Evolutionary conservation across 441 rosid species (phyloP).

Genomic region (Melastoma candidum): DNA sequence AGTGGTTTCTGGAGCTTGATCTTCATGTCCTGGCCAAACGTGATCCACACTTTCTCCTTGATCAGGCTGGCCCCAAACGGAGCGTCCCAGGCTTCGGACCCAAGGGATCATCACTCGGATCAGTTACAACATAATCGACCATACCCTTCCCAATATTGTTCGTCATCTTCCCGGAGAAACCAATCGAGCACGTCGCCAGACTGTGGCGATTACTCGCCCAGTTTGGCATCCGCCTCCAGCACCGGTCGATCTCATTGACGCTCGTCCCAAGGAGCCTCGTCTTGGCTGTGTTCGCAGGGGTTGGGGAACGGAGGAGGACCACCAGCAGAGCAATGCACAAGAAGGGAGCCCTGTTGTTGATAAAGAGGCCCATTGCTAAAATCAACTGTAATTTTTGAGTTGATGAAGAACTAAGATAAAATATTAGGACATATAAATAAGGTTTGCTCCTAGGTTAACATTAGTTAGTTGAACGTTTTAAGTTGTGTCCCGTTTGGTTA

Average conservation of each 20-base stretch:
- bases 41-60: conserved; percentile 57
- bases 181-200: conserved; percentile 50
- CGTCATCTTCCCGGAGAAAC: conserved; percentile 57
- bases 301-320: too few species aligned
- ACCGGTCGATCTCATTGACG: conserved; percentile 59
- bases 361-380: too few species aligned
- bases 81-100: conserved; percentile 62
- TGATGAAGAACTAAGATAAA: too few species aligned
- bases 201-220: conserved; percentile 45
- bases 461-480: too few species aligned
- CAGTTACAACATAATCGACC: conserved; percentile 37
- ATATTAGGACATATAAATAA: too few species aligned
- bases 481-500: too few species aligned
- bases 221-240: conserved; percentile 44
- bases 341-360: too few species aligned
- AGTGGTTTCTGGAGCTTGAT: conserved; percentile 44
- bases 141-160: conserved; percentile 43
- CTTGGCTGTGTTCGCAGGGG: too few species aligned
- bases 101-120: conserved; percentile 50
- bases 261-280: conserved; percentile 1
- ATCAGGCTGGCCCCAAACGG: conserved; percentile 50
- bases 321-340: too few species aligned
- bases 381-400: too few species aligned
- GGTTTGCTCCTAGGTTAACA: too few species aligned
- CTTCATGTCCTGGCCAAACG: conserved; percentile 48